Evolutionary conservation across 495 filamentous ascomycete species (phyloP).

Genomic region (Amorphotheca resinae): DNA sequence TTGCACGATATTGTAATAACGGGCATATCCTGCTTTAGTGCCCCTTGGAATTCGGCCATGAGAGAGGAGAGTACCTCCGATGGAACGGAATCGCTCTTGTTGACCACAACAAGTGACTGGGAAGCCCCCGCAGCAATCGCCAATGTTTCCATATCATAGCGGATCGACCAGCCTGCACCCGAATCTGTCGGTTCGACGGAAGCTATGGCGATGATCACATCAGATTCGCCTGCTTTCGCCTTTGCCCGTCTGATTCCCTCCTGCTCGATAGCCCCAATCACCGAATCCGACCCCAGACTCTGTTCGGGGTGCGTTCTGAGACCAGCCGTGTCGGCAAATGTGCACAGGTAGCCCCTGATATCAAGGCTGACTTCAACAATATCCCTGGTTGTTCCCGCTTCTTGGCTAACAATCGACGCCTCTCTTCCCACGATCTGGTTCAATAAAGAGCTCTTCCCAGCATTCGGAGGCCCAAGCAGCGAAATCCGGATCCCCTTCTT

Average conservation of each 20-base stretch:
- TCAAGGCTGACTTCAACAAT: conserved; percentile 88
- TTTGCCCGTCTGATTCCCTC: conserved; percentile 87
- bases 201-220: conserved; percentile 73
- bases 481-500: conserved; percentile 77
- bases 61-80: background rate
- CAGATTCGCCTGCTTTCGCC: conserved; percentile 65
- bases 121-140: conserved; percentile 38
- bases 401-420: conserved; percentile 83
- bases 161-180: conserved; percentile 26
- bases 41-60: conserved; percentile 5
- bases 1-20: conserved; percentile 48
- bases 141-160: conserved; percentile 36
- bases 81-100: conserved; percentile 61
- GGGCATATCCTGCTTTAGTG: conserved; percentile 26
- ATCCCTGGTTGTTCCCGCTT: conserved; percentile 88
- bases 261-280: conserved; percentile 64
- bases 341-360: conserved; percentile 76
- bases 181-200: conserved; percentile 43
- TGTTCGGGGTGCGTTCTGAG: conserved; percentile 36
- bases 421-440: conserved; percentile 87
- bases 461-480: conserved; percentile 84
- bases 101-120: conserved; percentile 59
- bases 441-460: conserved; percentile 86
- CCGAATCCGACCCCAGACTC: background rate
- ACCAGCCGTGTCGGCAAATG: conserved; percentile 86